Base-by-base conservation (phyloP, 164 flowering plant species). In the Kingdonia uniflora region DNA sequence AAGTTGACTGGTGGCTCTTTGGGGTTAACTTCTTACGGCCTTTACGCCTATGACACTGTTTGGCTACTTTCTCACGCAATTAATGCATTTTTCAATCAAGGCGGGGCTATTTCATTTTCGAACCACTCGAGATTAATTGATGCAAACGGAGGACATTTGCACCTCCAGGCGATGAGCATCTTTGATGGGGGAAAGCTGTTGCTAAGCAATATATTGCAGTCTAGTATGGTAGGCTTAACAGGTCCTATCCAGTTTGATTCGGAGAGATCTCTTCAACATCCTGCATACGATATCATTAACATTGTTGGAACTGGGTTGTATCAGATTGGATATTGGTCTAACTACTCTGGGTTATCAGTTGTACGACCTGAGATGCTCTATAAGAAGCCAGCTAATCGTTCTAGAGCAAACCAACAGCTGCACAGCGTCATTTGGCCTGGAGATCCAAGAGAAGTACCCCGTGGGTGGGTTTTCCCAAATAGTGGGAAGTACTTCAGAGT, bases 391-490 rank as follows among this genome's bases (percentile, higher is more conserved):
- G 63, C 80, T 23, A 83, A 81, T 55, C 73, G 71, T 52, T 81
- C 88, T 15, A 68, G 63, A 63, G 68, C 59, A 48, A 72, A 59
- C 57, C 87, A 76, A 58, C 53, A 65, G 2, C 73, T 83, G 25
- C 42, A 53, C 17, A 52, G 51, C 64, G 88, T 74, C 42, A 60
- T 81, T 10, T 86, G 95, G 95, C 91, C 88, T 1, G 95, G 88
- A 35, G 86, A 76, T 11, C 65, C 78, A 14, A 19, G 26, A 44
- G 14, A 41, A 51, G 66, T 51, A 54, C 95, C 95, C 43, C 91
- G 88, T 24, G 95, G 95, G 20, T 86, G 91, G 95, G 88, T 71
- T 14, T 81, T 84, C 48, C 80, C 84, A 19, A 77, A 75, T 63
- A 72, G 72, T 57, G 95, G 86, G 26, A 76, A 68, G 52, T 65